Conservation (phyloP, 2,329 filamentous ascomycete species). For the Apiospora hydei region DNA sequence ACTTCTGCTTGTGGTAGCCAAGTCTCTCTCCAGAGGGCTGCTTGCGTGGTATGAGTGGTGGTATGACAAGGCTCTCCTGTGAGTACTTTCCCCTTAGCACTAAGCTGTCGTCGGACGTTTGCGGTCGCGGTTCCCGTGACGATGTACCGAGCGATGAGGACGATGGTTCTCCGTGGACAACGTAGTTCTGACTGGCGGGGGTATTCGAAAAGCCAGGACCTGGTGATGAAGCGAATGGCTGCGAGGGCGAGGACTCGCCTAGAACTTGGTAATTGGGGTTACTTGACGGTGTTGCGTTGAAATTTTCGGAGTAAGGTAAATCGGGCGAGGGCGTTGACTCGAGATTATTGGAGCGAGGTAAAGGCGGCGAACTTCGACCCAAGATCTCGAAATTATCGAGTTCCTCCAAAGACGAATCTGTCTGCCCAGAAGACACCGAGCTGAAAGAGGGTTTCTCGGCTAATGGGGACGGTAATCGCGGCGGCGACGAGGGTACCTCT, state of each 20-base stretch:
- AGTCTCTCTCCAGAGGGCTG: conserved; percentile 57
- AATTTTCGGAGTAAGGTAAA: conserved; percentile 46
- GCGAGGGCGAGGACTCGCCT: conserved; percentile 57
- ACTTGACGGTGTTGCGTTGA: conserved; percentile 49
- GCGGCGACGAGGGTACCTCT: conserved; percentile 35
- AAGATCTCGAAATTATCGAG: conserved; percentile 63
- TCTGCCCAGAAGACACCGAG: conserved; percentile 51
- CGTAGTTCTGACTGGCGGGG: conserved; percentile 53
- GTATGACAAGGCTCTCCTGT: conserved; percentile 66
- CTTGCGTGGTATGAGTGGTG: conserved; percentile 59
- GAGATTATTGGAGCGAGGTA: conserved; percentile 47
- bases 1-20: conserved; percentile 57
- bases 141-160: conserved; percentile 43
- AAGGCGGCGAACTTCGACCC: conserved; percentile 52
- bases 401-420: conserved; percentile 50
- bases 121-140: conserved; percentile 34
- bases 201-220: conserved; percentile 45
- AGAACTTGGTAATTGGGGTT: conserved; percentile 60
- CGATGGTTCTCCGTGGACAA: conserved; percentile 57
- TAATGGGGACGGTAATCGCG: conserved; percentile 35
- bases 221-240: conserved; percentile 47
- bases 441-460: conserved; percentile 47
- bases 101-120: conserved; percentile 46
- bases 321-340: conserved; percentile 49
- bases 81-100: conserved; percentile 58